phyloP scores from a whole-genome alignment of 1,284 basidiomycete species.

The Boletus smithii region DNA sequence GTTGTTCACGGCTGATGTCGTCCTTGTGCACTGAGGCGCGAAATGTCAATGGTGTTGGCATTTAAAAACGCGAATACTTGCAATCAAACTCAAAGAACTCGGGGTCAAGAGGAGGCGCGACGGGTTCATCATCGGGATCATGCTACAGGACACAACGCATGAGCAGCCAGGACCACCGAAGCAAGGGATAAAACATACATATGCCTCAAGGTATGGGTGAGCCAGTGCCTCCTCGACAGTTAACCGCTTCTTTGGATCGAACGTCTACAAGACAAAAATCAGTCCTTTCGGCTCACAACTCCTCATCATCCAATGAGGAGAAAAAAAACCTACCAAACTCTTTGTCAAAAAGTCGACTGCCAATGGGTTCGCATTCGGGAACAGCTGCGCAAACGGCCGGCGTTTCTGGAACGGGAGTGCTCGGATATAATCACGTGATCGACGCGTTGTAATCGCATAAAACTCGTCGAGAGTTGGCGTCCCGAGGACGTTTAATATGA shows the following conservation, averaged over 20 bases:
- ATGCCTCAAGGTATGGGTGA: conserved; percentile 90
- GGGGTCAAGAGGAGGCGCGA: conserved; percentile 84
- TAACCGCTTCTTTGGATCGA: conserved; percentile 91
- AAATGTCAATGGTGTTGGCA: background rate
- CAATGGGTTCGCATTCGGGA: conserved; percentile 81
- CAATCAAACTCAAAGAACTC: conserved; percentile 93
- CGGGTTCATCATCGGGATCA: conserved; percentile 91
- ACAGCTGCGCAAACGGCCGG: conserved; percentile 72
- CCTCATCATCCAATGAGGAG: background rate
- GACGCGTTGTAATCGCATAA: conserved; percentile 81
- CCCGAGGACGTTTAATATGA: conserved; percentile 91
- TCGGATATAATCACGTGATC: conserved; percentile 88
- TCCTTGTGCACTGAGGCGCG: conserved; percentile 76
- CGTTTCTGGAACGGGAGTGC: conserved; percentile 85
- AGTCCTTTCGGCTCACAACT: conserved; percentile 1
- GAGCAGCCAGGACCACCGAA: background rate
- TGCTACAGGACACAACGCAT: conserved; percentile 46
- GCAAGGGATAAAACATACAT: conserved; percentile 49
- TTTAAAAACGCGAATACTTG: conserved; percentile 17
- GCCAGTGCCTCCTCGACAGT: conserved; percentile 89
- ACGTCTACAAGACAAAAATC: conserved; percentile 48
- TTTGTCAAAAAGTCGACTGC: conserved; percentile 92
- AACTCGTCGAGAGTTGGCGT: conserved; percentile 91
- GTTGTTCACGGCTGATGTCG: conserved; percentile 82
- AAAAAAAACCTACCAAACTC: conserved; percentile 65